These are phyloP conservation scores for Dendrocalamus sinicus DNA, from an alignment of 176 grass and related monocot species.

Conservation along the genomic window DNA sequence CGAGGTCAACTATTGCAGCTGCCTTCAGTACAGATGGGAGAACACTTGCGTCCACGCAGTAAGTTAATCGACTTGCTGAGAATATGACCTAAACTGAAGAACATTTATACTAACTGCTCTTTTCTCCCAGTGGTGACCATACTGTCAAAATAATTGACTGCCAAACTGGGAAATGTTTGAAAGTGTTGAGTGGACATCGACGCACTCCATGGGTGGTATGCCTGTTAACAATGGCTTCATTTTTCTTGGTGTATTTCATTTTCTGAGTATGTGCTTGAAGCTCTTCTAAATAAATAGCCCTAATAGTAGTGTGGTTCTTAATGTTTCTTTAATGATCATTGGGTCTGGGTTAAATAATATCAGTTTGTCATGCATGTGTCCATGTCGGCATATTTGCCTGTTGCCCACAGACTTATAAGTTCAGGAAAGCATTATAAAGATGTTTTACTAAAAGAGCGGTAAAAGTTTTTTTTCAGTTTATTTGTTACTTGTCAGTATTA, in stretches of 20 bases:
- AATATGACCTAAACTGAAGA: conserved; percentile 29
- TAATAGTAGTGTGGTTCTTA: background rate
- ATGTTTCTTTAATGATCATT: background rate
- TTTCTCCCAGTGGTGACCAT: conserved; percentile 81
- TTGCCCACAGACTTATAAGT: conserved; percentile 13
- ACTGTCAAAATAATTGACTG: conserved; percentile 99
- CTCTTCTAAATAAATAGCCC: conserved; percentile 19
- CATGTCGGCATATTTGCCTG: background rate
- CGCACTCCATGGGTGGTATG: conserved; percentile 99
- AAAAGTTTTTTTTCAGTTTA: conserved; percentile 23
- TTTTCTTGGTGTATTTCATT: conserved; percentile 17
- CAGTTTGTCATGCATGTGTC: conserved; percentile 6
- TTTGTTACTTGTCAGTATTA: conserved; percentile 2
- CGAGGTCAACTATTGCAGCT: conserved; percentile 98
- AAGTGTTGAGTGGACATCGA: conserved; percentile 88
- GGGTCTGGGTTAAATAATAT: background rate
- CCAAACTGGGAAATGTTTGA: conserved; percentile 91
- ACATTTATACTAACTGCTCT: conserved; percentile 47
- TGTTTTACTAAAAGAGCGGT: background rate
- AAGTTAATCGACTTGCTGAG: conserved; percentile 45
- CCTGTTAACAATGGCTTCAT: conserved; percentile 10
- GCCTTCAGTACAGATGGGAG: conserved; percentile 95
- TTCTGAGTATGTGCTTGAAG: conserved; percentile 11
- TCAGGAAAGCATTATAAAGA: background rate
- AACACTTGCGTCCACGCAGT: conserved; percentile 98